These are phyloP conservation scores for Phytophthora ohioensis DNA, from an alignment of 352 stramenopile species.

Conservation along the genomic window DNA sequence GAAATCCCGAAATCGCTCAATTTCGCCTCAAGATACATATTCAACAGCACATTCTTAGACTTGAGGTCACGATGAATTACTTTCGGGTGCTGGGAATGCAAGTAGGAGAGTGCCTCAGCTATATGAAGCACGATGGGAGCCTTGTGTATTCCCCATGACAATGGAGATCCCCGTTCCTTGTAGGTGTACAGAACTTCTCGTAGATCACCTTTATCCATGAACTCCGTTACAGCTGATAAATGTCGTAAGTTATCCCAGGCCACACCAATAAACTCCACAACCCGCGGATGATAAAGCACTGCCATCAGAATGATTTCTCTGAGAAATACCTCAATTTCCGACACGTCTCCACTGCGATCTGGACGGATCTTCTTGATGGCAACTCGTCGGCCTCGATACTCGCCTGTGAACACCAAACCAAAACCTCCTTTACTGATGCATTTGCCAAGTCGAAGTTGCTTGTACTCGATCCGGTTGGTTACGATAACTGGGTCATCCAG, in stretches of 20 bases:
- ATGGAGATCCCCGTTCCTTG: conserved; percentile 42
- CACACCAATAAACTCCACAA: conserved; percentile 49
- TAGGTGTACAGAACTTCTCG: conserved; percentile 57
- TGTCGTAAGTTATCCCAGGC: conserved; percentile 54
- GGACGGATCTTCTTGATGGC: conserved; percentile 46
- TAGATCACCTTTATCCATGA: conserved; percentile 72
- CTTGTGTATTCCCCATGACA: conserved; percentile 61
- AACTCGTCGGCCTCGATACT: conserved; percentile 37
- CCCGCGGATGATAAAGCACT: conserved; percentile 42
- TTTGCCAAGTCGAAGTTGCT: conserved; percentile 36
- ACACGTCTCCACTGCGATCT: conserved; percentile 30
- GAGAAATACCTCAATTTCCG: conserved; percentile 40
- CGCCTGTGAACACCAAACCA: conserved; percentile 40
- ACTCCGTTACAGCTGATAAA: conserved; percentile 64
- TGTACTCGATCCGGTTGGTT: conserved; percentile 49
- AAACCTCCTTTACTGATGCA: conserved; percentile 46
- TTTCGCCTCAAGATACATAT: conserved; percentile 60
- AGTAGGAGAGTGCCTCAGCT: conserved; percentile 60
- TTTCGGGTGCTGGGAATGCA: conserved; percentile 66
- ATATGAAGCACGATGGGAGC: conserved; percentile 58
- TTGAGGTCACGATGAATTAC: conserved; percentile 60
- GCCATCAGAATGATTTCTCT: conserved; percentile 50
- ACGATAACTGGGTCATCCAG: conserved; percentile 42
- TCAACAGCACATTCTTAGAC: conserved; percentile 54
- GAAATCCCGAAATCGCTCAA: conserved; percentile 79